phyloP scores from a whole-genome alignment of 2,329 filamentous ascomycete genomes.

The Colletotrichum tropicale region DNA sequence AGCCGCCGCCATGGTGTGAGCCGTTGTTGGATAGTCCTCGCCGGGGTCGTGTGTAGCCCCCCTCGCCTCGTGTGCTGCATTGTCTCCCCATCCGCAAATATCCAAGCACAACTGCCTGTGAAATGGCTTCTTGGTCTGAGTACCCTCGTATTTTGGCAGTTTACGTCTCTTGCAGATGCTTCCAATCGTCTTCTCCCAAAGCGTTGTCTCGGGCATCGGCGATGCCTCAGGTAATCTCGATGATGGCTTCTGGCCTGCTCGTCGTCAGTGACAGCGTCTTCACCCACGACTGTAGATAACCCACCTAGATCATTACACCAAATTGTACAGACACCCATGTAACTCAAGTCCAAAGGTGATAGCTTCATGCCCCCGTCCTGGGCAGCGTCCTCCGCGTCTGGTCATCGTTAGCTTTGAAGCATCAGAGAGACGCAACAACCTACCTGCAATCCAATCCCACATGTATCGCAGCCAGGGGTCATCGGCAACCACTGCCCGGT shows the following conservation, averaged over 20 bases:
- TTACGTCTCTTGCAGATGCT: constrained; percentile 67
- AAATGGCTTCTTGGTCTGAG: constrained; percentile 67
- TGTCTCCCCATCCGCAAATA: constrained; percentile 75
- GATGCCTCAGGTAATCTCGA: constrained; percentile 52
- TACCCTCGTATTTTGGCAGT: constrained; percentile 67
- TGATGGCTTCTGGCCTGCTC: constrained; percentile 51
- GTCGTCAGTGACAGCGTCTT: constrained; percentile 17
- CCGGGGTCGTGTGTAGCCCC: constrained; percentile 40
- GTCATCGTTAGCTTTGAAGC: constrained; percentile 22
- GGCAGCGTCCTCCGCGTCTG: constrained; percentile 68
- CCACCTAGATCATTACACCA: constrained; percentile 74
- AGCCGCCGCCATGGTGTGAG: constrained; percentile 76
- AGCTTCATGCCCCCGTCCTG: constrained; percentile 73
- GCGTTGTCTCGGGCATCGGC: constrained; percentile 48
- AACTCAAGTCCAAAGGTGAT: constrained; percentile 73
- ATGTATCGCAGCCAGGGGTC: constrained; percentile 77
- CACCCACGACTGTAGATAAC: constrained; percentile 17
- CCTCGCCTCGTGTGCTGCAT: constrained; percentile 30
- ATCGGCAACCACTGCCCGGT: constrained; percentile 70
- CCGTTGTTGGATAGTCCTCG: constrained; percentile 55
- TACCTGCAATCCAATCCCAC: constrained; percentile 78
- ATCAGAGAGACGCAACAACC: constrained; percentile 27
- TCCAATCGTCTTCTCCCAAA: constrained; percentile 68
- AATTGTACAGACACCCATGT: constrained; percentile 74
- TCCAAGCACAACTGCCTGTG: constrained; percentile 78